A percentile compares a stretch with the other conserved stretches of the same genome.
Evolutionary conservation across 768 basidiomycete species (phyloP).

Genomic region (Russula ochroleuca): DNA sequence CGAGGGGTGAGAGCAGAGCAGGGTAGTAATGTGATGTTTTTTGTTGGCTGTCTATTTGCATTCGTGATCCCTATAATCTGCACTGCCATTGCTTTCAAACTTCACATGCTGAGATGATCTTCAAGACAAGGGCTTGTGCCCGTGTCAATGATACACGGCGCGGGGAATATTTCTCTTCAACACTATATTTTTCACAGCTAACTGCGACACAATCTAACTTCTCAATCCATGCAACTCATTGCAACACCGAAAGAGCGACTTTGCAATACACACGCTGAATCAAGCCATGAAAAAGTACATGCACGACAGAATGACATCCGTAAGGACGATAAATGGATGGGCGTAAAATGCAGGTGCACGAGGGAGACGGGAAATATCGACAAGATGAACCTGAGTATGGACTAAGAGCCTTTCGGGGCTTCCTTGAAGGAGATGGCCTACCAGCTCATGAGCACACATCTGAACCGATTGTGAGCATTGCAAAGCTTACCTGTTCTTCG

Average conservation of each 20-base stretch:
- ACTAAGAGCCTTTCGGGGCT: conserved; percentile 60
- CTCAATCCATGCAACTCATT: conserved; percentile 22
- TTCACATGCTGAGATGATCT: background rate
- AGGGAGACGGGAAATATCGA: conserved; percentile 19
- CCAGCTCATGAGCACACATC: conserved; percentile 6
- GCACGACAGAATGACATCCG: conserved; percentile 26
- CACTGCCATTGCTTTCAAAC: conserved; percentile 19
- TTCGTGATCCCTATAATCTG: conserved; percentile 6
- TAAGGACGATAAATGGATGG: conserved; percentile 27
- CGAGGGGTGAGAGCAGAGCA: conserved; percentile 25
- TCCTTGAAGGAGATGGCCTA: conserved; percentile 86
- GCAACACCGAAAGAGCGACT: conserved; percentile 25
- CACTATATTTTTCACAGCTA: conserved; percentile 26
- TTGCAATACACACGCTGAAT: conserved; percentile 29
- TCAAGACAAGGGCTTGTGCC: background rate
- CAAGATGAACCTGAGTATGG: conserved; percentile 4
- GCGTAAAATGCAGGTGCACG: conserved; percentile 24
- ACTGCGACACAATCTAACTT: conserved; percentile 22
- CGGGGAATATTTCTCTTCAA: conserved; percentile 8
- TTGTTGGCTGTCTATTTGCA: conserved; percentile 7
- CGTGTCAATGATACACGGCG: background rate
- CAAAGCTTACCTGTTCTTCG: conserved; percentile 68
- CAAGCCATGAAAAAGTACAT: conserved; percentile 29
- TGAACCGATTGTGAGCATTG: background rate
- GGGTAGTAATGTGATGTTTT: conserved; percentile 17